Base-by-base conservation (phyloP, 2,329 filamentous ascomycete genomes). In the Pyrenophora graminea region DNA sequence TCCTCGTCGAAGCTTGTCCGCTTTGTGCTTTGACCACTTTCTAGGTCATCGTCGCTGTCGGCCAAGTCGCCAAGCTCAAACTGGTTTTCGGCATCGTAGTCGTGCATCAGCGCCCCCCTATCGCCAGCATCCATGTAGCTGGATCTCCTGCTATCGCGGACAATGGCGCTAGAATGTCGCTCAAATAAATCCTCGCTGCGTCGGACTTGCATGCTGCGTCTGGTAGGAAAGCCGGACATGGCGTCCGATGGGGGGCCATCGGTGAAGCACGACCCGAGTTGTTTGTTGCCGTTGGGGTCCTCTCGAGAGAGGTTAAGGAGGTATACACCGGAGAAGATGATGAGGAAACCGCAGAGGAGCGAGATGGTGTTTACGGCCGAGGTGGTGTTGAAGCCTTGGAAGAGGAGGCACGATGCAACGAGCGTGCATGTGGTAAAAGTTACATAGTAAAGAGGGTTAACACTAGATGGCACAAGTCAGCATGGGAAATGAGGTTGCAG, bases 401-500 rank as follows among this genome's bases (percentile, higher is more conserved):
- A 97, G 44, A 97, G 87, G 68, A 97, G 95, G 73, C 97, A 97
- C 2, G 93, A 97, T 50, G 93, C 93, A 73, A 90, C 88, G 36
- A 97, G 85, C 6, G 93, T 97, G 55, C 89, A 91, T 1, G 93
- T 97, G 2, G 93, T 97, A 73, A 97, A 97, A 2, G 91, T 96
- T 45, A 97, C 93, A 74, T 97, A 97, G 80, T 97, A 97, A 21
- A 97, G 83, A 6, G 92, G 92, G 70, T 97, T 97, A 48, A 97
- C 92, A 70, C 91, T 96, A 64, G 21, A 33, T 32, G 3, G 27
- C 12, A 12, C 13, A 25, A 31, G 56, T 66, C 49, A 64, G 49
- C 30, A 39, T 9, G 9, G 4, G 10, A 30, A 12, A 39, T 2
- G 17, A 4, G 13, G 15, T 2, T 21, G 17, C 23, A 27, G 8